Conservation (phyloP, 1,284 basidiomycete genomes). For the Vanrija humicola region DNA sequence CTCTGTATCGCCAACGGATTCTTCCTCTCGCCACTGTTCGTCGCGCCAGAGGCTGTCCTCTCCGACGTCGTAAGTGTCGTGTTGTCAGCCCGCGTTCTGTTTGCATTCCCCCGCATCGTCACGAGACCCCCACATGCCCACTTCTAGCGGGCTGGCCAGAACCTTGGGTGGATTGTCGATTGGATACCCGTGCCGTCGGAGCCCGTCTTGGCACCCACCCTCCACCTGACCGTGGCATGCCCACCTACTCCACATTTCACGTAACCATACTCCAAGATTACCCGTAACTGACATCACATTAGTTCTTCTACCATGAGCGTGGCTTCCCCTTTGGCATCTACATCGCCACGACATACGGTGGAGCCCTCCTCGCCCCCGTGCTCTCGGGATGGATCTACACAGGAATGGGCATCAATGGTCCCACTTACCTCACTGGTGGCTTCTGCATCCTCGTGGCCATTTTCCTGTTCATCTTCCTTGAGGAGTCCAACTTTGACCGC, state of each 20-base stretch:
- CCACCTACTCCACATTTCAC: no score
- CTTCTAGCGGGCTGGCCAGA: no score
- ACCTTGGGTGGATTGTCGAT: no score
- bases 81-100: no score
- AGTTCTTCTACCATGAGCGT: slow-evolving; percentile 33
- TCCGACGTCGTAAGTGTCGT: slow-evolving; percentile 24
- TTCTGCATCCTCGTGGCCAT: slow-evolving; percentile 16
- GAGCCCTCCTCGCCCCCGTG: slow-evolving; percentile 21
- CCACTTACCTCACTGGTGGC: slow-evolving; percentile 18
- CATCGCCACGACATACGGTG: slow-evolving; percentile 20
- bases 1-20: slow-evolving; percentile 19
- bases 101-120: no score
- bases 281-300: not conserved
- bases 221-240: no score
- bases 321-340: slow-evolving; percentile 24
- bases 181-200: not conserved
- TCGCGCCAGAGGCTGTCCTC: slow-evolving; percentile 23
- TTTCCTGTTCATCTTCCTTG: slow-evolving; percentile 27
- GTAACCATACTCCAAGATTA: no score
- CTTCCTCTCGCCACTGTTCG: slow-evolving; percentile 22
- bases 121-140: no score
- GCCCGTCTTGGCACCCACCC: not conserved
- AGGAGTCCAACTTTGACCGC: slow-evolving; percentile 28
- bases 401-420: slow-evolving; percentile 22
- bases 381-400: slow-evolving; percentile 28